Conservation (phyloP, 352 stramenopile species). For the Pythium monospermum region DNA sequence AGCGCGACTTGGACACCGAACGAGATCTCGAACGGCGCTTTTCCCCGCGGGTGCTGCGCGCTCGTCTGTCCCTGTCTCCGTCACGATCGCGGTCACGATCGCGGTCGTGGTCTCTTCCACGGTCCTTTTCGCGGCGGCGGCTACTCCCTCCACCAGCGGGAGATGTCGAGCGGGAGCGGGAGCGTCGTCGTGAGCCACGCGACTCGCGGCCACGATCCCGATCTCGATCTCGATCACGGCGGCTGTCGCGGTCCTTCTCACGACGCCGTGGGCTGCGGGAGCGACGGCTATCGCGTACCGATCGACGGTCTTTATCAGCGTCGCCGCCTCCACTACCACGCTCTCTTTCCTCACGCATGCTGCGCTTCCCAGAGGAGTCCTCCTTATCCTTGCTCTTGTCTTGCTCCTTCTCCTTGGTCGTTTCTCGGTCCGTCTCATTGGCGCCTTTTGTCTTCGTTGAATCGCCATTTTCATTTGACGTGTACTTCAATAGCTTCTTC, state of each 20-base stretch:
- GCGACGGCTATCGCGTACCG: slow-evolving; percentile 16
- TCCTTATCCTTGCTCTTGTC: slow-evolving; percentile 8
- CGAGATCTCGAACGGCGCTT: slow-evolving; percentile 17
- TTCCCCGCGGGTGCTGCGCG: slow-evolving; percentile 11
- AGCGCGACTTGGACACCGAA: slow-evolving; percentile 18
- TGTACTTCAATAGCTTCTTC: slow-evolving; percentile 24
- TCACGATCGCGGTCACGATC: slow-evolving; percentile 7
- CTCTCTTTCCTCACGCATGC: slow-evolving; percentile 1
- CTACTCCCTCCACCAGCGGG: slow-evolving; percentile 17
- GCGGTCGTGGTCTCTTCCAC: slow-evolving; percentile 7
- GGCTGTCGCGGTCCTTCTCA: slow-evolving; percentile 14
- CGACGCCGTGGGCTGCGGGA: slow-evolving; percentile 22
- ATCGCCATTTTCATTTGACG: slow-evolving; percentile 11
- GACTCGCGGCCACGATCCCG: slow-evolving; percentile 29
- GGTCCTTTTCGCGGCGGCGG: slow-evolving; percentile 11
- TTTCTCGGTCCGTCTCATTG: no score
- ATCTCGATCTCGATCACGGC: slow-evolving; percentile 26
- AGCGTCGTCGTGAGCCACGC: slow-evolving; percentile 23
- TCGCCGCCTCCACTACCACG: no score
- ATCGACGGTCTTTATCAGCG: slow-evolving; percentile 9
- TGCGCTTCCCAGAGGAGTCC: slow-evolving; percentile 5
- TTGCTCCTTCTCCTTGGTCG: slow-evolving; percentile 2
- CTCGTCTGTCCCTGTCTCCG: no score
- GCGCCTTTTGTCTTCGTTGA: no score
- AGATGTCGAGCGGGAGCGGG: slow-evolving; percentile 29